Evolutionary conservation across 306 rosid genomes (phyloP).

Genomic region (Spatholobus suberectus): DNA sequence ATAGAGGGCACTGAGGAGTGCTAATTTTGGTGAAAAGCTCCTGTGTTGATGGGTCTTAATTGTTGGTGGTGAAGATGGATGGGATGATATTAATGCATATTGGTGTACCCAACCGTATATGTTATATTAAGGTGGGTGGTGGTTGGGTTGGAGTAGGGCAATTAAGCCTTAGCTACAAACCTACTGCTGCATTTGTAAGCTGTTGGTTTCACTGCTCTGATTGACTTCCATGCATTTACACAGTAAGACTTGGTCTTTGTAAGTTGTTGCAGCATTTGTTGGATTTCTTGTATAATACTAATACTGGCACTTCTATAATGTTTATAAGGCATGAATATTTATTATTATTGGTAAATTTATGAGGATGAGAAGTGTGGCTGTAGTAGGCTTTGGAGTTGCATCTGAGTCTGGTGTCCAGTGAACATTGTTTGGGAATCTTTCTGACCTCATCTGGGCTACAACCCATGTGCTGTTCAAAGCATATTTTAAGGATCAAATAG

Average conservation of each 20-base stretch:
- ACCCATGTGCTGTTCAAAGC: conserved; percentile 59
- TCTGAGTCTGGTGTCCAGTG: conserved; percentile 47
- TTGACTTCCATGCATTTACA: conserved; percentile 37
- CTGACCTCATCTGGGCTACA: conserved; percentile 47
- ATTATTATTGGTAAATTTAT: conserved; percentile 16
- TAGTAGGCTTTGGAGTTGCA: conserved; percentile 41
- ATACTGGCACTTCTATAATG: neutral
- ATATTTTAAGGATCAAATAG: conserved; percentile 47
- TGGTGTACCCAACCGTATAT: conserved; percentile 65
- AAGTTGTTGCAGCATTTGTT: neutral
- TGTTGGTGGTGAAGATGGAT: conserved; percentile 60
- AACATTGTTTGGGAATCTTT: conserved; percentile 62
- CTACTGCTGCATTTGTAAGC: conserved; percentile 37
- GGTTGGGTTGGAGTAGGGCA: conserved; percentile 61
- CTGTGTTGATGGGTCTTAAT: conserved; percentile 52
- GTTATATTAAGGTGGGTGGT: conserved; percentile 56
- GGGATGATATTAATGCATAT: conserved; percentile 73
- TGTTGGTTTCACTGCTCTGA: conserved; percentile 31
- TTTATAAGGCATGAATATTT: neutral
- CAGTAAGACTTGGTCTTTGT: conserved; percentile 14
- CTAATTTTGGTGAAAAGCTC: conserved; percentile 49
- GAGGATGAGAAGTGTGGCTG: conserved; percentile 21
- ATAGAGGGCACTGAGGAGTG: conserved; percentile 44
- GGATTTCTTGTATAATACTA: neutral
- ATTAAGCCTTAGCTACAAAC: conserved; percentile 59